These are phyloP conservation scores for Choiromyces venosus DNA, from an alignment of 495 filamentous ascomycete species.

Conservation along the genomic window DNA sequence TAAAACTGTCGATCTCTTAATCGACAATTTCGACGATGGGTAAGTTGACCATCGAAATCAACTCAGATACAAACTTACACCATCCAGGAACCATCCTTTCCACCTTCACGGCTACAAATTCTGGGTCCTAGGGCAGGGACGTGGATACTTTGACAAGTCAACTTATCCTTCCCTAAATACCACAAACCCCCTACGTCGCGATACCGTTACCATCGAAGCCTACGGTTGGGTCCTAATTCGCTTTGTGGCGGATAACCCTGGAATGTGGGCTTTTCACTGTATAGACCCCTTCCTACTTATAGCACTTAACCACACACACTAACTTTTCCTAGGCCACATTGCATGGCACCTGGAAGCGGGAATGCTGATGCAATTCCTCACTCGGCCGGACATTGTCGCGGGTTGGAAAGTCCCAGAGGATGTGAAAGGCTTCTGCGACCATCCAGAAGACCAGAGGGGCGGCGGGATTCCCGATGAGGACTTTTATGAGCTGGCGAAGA, in stretches of 20 bases:
- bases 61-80: background rate
- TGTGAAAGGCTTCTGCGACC: conserved; percentile 46
- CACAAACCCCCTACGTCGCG: conserved; percentile 36
- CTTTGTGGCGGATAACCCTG: conserved; percentile 50
- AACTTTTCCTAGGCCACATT: conserved; percentile 44
- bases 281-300: conserved; percentile 12
- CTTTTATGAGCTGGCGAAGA: conserved; percentile 30
- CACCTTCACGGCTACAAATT: conserved; percentile 62
- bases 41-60: background rate
- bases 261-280: conserved; percentile 49
- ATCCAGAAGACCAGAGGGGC: conserved; percentile 47
- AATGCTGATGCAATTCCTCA: conserved; percentile 56
- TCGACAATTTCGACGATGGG: conserved; percentile 59
- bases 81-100: conserved; percentile 52
- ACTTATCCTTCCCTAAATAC: conserved; percentile 19
- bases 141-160: conserved; percentile 48
- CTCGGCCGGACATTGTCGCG: conserved; percentile 46
- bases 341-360: conserved; percentile 58
- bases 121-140: conserved; percentile 54
- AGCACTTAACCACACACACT: background rate
- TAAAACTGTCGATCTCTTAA: conserved; percentile 57
- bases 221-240: conserved; percentile 48
- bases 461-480: conserved; percentile 48
- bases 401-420: conserved; percentile 47
- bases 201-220: conserved; percentile 46